Evolutionary conservation across 805 yeast species (phyloP), one percentile per base, ranked within the genome.

Genomic region (Kodamaea fukazawae): DNA sequence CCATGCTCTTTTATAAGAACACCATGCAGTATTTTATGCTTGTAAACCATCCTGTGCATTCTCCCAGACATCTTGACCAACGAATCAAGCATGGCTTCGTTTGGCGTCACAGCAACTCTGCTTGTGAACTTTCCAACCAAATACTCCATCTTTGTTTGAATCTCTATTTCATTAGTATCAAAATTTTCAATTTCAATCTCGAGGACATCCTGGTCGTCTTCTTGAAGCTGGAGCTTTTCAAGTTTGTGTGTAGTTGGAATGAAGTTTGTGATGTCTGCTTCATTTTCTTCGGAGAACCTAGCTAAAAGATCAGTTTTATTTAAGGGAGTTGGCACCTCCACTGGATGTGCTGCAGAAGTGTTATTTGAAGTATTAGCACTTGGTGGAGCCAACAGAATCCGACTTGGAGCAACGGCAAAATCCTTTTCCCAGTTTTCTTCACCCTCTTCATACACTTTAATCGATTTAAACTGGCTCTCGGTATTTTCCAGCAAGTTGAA

Each of bases 1-100:
- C 73, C 73, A 44, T 70, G 75, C 29, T 67, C 73, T 40, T 70
- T 54, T n/a, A 68, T 55, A 27, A 70, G 49, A 1, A 55, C 55
- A 30, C 61, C 65, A 41, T 67, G 72, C 63, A 65, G 68, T 7
- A 51, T 42, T 6, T 69, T 66, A 44, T 69, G 65, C 44, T 68
- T 68, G 42, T 60, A 60, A 4, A 65, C 63, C 33, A 68, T 47
- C 36, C 65, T 65, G 16, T 63, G 49, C 54, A 70, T 65, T 33
- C 66, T 50, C 1, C 70, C 69, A 1, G 71, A 62, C 23, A 65
- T 51, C 41, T 62, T 65, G 4, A 60, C 52, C 4, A 69, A 46
- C 1, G 67, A 54, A 10, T 53, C 42, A 7, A 57, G 40, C 0
- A 57, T 53, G 8, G 60, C 67, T 11, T 65, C 70, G 36, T 56